Evolutionary conservation across 2,329 filamentous ascomycete genomes (phyloP), one percentile per base, ranked within the genome.

Genomic region (Ophiostoma angusticollis): DNA sequence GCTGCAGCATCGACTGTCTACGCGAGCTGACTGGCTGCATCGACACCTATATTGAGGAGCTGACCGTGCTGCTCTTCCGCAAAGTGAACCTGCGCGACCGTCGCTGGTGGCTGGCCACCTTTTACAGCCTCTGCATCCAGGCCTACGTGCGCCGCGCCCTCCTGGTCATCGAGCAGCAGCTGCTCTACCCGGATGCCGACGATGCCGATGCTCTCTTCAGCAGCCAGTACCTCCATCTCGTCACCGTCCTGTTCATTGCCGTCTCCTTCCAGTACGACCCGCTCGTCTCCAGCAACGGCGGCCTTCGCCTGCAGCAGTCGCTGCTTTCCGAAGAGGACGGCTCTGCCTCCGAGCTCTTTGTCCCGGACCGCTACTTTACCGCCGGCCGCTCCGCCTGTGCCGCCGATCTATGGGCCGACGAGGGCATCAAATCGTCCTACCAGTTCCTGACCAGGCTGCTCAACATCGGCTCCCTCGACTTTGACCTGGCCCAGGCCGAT

Each of bases 211-310:
- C 37, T 6, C 44, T 54, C 6, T 49, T 46, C 16, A 50, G 47
- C 25, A 51, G 49, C 16, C 52, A 54, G 35, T 53, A 55, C 24
- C 41, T 55, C 3, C 53, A 55, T 32, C 46, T 55, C 1, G 52
- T 50, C 1, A 51, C 52, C 0, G 45, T 55, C 3, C 35, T 55
- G 1, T 55, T 55, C 24, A 54, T 52, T 3, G 53, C 53, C n/a
- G 52, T 53, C 8, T 55, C 53, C 2, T 51, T 52, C 31, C 54
- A 55, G 39, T 55, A 55, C 37, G 53, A 55, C 28, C 53, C 53
- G 5, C 43, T 55, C 8, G 45, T 54, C 5, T 49, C 49, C 6
- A 49, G 47, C 9, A 39, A 38, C 11, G 39, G 44, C 12, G 35
- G 39, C 3, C 31, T 46, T 3, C 45, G 49, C 11, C 44, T 53